Evolutionary conservation across 805 yeast species (phyloP).

Genomic region (Wickerhamomyces rabaulensis): DNA sequence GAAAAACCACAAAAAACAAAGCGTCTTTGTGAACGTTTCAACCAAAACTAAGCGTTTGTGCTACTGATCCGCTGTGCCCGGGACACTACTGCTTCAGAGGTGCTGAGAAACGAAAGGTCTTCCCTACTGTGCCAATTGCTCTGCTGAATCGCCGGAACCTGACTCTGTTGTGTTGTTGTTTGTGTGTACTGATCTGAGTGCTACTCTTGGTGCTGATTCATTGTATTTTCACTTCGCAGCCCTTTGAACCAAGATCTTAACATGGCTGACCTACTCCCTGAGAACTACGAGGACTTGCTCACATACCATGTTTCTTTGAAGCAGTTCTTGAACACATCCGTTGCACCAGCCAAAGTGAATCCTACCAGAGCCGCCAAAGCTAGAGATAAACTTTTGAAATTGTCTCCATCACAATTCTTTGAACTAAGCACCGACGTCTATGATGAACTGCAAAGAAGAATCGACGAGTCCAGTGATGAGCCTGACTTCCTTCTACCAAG

Average conservation of each 20-base stretch:
- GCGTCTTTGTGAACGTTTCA: no score
- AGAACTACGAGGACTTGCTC: conserved; percentile 12
- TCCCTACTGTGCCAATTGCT: no score
- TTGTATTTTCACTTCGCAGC: no score
- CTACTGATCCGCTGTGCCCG: no score
- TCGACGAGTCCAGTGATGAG: conserved; percentile 50
- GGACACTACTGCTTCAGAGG: no score
- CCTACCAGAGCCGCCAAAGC: conserved; percentile 68
- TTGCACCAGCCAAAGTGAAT: conserved; percentile 19
- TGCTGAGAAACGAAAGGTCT: no score
- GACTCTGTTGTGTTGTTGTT: no score
- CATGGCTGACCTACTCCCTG: not conserved
- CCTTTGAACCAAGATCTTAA: not conserved
- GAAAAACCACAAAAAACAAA: no score
- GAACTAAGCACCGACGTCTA: conserved; percentile 93
- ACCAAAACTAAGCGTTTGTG: no score
- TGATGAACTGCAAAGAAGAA: conserved; percentile 84
- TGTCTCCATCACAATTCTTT: conserved; percentile 75
- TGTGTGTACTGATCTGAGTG: no score
- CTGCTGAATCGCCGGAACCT: no score
- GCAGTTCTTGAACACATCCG: conserved; percentile 22
- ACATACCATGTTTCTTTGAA: conserved; percentile 19
- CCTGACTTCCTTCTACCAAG: conserved; percentile 66
- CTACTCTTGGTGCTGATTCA: no score
- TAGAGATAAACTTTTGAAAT: conserved; percentile 74